A percentile compares a stretch with the other conserved stretches of the same genome.
Evolutionary conservation across 805 yeast species (phyloP).

Genomic region (Barnettozyma sp.): DNA sequence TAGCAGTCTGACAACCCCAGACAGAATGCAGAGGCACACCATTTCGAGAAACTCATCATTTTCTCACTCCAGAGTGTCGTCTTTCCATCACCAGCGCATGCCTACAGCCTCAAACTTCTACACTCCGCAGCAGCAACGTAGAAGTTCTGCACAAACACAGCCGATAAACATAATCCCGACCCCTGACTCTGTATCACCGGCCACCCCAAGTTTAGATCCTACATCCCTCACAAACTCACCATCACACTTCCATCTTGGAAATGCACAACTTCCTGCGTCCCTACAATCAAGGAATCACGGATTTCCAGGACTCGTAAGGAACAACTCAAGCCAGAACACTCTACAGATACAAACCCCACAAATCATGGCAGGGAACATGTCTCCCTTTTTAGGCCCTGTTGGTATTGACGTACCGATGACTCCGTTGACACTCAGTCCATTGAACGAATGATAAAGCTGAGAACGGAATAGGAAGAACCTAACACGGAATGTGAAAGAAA

Average conservation of each 20-base stretch:
- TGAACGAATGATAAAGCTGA: constrained; percentile 5
- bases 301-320: constrained; percentile 13
- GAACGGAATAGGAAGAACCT: too few relatives aligned
- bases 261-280: constrained; percentile 18
- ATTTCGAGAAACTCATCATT: constrained; percentile 15
- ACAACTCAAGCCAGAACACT: constrained; percentile 9
- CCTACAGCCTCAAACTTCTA: constrained; percentile 9
- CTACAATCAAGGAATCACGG: constrained; percentile 14
- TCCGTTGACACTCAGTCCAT: constrained; percentile 18
- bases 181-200: constrained; percentile 11
- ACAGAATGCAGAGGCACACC: constrained; percentile 5
- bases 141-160: constrained; percentile 8
- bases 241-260: constrained; percentile 17
- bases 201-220: constrained; percentile 22
- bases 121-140: constrained; percentile 8
- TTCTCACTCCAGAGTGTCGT: constrained; percentile 12
- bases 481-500: too few relatives aligned
- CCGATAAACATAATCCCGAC: constrained; percentile 14
- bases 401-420: constrained; percentile 22
- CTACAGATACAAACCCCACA: constrained; percentile 2
- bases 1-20: too few relatives aligned
- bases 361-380: constrained; percentile 16
- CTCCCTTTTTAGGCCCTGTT: constrained; percentile 21
- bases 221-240: constrained; percentile 21
- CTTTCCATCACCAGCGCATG: constrained; percentile 22